These are phyloP conservation scores for Microdochium bolleyi DNA, from an alignment of 2,329 filamentous ascomycete species.

Conservation along the genomic window DNA sequence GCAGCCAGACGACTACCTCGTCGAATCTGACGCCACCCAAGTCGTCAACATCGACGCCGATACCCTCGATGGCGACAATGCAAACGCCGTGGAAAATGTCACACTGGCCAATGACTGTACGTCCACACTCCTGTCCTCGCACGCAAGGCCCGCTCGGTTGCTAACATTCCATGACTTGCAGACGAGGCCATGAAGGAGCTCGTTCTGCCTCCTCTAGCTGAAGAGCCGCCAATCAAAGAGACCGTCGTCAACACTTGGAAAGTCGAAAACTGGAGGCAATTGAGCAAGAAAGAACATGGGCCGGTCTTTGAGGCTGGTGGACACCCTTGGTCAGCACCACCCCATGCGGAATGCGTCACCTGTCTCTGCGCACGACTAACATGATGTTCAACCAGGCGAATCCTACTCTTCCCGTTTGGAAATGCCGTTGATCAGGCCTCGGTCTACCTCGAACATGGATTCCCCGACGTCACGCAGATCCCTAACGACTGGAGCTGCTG, in stretches of 20 bases:
- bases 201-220: slow-evolving; percentile 61
- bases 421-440: slow-evolving; percentile 93
- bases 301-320: slow-evolving; percentile 81
- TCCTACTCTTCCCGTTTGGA: slow-evolving; percentile 90
- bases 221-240: slow-evolving; percentile 73
- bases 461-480: slow-evolving; percentile 61
- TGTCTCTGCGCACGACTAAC: not conserved
- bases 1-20: slow-evolving; percentile 42
- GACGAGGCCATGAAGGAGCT: slow-evolving; percentile 80
- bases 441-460: slow-evolving; percentile 94
- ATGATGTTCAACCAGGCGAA: slow-evolving; percentile 51
- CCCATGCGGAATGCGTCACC: not conserved
- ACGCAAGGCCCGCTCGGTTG: not conserved
- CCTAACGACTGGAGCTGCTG: slow-evolving; percentile 96
- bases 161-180: slow-evolving; percentile 27
- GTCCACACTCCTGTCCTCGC: slow-evolving; percentile 15
- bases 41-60: slow-evolving; percentile 49
- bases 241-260: slow-evolving; percentile 79
- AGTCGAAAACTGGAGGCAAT: slow-evolving; percentile 71
- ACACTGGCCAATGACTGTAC: slow-evolving; percentile 46
- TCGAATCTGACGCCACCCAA: slow-evolving; percentile 39
- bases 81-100: slow-evolving; percentile 32
- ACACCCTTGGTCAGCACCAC: slow-evolving; percentile 65
- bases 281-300: slow-evolving; percentile 77
- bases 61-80: slow-evolving; percentile 36